Percentiles rank a stretch among this genome's conserved stretches.
phyloP scores from a whole-genome alignment of 2,329 filamentous ascomycete genomes.

The Escovopsis weberi region DNA sequence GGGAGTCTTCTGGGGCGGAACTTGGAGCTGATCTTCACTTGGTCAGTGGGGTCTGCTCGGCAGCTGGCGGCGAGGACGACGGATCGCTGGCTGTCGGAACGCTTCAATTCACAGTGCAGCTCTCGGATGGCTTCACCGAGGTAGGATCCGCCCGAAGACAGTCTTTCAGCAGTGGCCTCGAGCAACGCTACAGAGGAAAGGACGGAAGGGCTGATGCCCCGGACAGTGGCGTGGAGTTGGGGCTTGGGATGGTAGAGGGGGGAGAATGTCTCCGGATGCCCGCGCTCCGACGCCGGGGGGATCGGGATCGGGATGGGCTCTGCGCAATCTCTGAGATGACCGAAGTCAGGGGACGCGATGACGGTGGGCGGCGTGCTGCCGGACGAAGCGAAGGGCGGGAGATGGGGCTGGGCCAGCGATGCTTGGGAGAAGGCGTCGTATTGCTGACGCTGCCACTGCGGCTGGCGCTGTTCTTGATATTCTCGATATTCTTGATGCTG shows the following conservation, averaged over 20 bases:
- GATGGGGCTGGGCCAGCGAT: neutral
- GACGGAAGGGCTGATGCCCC: constrained; percentile 29
- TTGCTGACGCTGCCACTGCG: neutral
- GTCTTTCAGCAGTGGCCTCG: constrained; percentile 59
- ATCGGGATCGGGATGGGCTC: constrained; percentile 5
- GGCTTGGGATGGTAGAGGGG: constrained; percentile 21
- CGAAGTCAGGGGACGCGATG: neutral
- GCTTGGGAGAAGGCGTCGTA: neutral
- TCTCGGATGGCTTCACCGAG: constrained; percentile 58
- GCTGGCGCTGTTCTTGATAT: neutral
- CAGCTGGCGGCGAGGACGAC: constrained; percentile 41
- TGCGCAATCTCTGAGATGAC: neutral
- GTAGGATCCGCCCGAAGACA: constrained; percentile 62
- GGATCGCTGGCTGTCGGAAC: constrained; percentile 51
- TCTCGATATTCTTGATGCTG: too few species aligned
- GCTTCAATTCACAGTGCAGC: constrained; percentile 56
- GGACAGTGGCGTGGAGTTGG: constrained; percentile 32
- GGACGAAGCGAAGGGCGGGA: neutral
- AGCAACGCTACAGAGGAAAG: constrained; percentile 49
- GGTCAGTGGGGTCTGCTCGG: constrained; percentile 18
- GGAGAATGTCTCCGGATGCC: too few species aligned
- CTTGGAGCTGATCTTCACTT: constrained; percentile 10
- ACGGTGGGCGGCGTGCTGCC: neutral
- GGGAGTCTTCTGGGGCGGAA: constrained; percentile 26
- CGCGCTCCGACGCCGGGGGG: too few species aligned